Conservation (phyloP, 495 filamentous ascomycete genomes). For the Daldinia decipiens region DNA sequence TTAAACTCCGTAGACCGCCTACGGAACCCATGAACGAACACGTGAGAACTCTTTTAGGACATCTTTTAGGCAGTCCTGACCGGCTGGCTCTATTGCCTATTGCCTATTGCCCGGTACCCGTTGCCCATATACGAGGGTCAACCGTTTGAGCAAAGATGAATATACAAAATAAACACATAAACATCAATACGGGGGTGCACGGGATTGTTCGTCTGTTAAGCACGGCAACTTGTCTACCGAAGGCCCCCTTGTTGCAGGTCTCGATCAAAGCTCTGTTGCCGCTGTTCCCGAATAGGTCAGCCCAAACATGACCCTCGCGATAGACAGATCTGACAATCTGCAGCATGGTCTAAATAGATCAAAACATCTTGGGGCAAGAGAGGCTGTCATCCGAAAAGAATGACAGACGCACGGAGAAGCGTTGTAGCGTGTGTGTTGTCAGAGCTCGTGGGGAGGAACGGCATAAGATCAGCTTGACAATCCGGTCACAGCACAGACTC, state of each 20-base stretch:
- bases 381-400: conserved; percentile 47
- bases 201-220: conserved; percentile 18
- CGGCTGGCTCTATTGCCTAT: neutral
- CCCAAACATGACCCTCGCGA: conserved; percentile 20
- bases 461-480: conserved; percentile 61
- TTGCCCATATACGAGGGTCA: no score
- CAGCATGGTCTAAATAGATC: conserved; percentile 46
- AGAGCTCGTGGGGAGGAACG: conserved; percentile 50
- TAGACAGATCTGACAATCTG: conserved; percentile 43
- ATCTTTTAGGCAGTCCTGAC: neutral
- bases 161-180: conserved; percentile 26
- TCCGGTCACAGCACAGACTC: conserved; percentile 61
- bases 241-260: conserved; percentile 46
- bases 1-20: conserved; percentile 15
- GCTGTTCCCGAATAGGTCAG: conserved; percentile 38
- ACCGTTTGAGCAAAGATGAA: no score
- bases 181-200: conserved; percentile 33
- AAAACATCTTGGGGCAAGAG: conserved; percentile 43
- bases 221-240: conserved; percentile 47
- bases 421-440: conserved; percentile 40
- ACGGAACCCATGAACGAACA: neutral
- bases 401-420: conserved; percentile 36
- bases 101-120: no score
- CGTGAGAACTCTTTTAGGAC: conserved; percentile 8
- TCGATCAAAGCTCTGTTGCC: conserved; percentile 36